Percentiles rank a stretch among this genome's conserved stretches.
These are phyloP conservation scores for Globisporangium lucens DNA, from an alignment of 352 stramenopile species.

Conservation along the genomic window DNA sequence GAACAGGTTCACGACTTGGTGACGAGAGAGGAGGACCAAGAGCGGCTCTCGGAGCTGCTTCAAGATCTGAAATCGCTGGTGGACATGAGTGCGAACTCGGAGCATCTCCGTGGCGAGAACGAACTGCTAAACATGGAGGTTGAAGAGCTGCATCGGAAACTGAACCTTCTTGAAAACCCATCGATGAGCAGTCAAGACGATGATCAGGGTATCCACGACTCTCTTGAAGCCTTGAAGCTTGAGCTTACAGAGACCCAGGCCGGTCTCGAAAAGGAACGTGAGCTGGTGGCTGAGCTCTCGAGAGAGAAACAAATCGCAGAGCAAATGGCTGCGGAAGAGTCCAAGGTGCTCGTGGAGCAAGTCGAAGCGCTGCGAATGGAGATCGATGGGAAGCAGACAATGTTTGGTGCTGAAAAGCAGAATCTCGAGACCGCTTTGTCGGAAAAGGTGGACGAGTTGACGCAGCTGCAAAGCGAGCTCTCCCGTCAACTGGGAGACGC, in stretches of 20 bases:
- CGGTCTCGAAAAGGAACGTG: slow-evolving; percentile 1
- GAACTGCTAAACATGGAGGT: slow-evolving; percentile 39
- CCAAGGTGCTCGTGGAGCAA: slow-evolving; percentile 23
- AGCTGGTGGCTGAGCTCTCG: slow-evolving; percentile 20
- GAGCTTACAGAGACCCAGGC: slow-evolving; percentile 11
- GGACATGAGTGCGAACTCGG: slow-evolving; percentile 20
- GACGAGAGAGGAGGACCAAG: slow-evolving; percentile 22
- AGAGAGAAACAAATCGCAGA: slow-evolving; percentile 15
- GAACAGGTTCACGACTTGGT: slow-evolving; percentile 22
- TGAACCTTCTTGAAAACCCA: slow-evolving; percentile 11
- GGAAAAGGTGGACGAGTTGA: slow-evolving; percentile 12
- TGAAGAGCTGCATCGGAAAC: slow-evolving; percentile 29
- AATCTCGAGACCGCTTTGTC: slow-evolving; percentile 25
- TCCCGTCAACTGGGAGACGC: slow-evolving; percentile 28
- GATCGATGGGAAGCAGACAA: slow-evolving; percentile 10
- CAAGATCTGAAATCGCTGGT: slow-evolving; percentile 30
- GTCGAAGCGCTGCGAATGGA: slow-evolving; percentile 26
- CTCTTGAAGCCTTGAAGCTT: neutral
- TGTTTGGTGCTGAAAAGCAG: slow-evolving; percentile 23
- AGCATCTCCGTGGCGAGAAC: slow-evolving; percentile 33
- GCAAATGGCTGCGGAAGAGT: slow-evolving; percentile 29
- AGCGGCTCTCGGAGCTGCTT: slow-evolving; percentile 28
- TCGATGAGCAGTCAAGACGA: slow-evolving; percentile 13
- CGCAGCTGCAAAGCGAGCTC: slow-evolving; percentile 21
- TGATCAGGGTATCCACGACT: neutral